Evolutionary conservation across 257 asterid species (phyloP).

Genomic region (Solanum chmielewskii): DNA sequence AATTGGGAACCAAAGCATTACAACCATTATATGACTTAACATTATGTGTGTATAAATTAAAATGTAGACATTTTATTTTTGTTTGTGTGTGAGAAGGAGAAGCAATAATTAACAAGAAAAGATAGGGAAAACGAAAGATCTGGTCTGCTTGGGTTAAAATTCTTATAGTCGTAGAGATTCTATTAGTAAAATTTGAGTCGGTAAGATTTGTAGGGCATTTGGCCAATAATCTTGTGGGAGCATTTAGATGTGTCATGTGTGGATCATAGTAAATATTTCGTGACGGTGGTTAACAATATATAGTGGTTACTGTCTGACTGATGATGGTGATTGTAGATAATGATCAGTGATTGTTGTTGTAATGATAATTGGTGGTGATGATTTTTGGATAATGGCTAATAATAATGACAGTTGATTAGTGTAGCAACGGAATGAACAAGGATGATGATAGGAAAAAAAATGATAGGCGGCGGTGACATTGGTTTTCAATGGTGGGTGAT

Average conservation of each 20-base stretch:
- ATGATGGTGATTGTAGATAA: neutral
- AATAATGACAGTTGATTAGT: no score
- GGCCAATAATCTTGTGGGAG: neutral
- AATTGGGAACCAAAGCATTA: constrained; percentile 6
- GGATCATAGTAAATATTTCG: neutral
- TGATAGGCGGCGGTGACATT: neutral
- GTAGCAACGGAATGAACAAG: no score
- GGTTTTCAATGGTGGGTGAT: neutral
- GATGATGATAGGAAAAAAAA: no score
- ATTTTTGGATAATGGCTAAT: no score
- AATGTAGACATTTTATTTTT: neutral
- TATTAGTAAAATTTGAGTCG: neutral
- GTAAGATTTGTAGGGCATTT: neutral
- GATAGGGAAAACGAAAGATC: neutral
- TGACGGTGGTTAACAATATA: no score
- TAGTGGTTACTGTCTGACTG: no score
- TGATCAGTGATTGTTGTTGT: no score
- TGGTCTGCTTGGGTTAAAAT: neutral
- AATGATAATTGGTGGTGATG: no score
- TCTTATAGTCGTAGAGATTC: neutral
- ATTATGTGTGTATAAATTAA: neutral
- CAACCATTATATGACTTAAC: neutral
- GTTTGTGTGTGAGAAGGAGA: neutral
- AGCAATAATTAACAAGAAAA: neutral
- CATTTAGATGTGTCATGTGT: neutral